phyloP scores from a whole-genome alignment of 352 stramenopile genomes.

The Plasmopara viticola region DNA sequence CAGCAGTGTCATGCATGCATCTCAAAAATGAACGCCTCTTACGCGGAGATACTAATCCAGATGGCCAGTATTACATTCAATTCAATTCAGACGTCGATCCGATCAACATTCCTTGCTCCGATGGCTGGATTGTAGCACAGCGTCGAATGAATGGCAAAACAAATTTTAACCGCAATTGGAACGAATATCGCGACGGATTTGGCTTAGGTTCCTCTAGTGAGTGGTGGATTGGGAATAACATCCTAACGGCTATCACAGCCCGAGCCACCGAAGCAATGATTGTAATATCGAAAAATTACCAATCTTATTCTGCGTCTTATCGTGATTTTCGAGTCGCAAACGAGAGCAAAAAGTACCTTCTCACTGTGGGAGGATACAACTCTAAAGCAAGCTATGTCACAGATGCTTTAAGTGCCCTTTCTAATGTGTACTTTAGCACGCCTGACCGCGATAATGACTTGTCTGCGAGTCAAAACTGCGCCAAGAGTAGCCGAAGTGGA shows the following conservation, averaged over 20 bases:
- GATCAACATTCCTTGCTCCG: slow-evolving; percentile 35
- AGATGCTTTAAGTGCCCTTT: slow-evolving; percentile 38
- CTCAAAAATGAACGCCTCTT: slow-evolving; percentile 33
- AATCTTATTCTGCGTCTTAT: slow-evolving; percentile 37
- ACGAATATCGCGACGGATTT: slow-evolving; percentile 52
- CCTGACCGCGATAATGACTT: slow-evolving; percentile 52
- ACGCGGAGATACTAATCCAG: slow-evolving; percentile 41
- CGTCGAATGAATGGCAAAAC: slow-evolving; percentile 37
- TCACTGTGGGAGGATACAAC: slow-evolving; percentile 37
- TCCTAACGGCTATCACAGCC: slow-evolving; percentile 32
- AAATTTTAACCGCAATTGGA: slow-evolving; percentile 57
- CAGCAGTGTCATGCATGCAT: slow-evolving; percentile 45
- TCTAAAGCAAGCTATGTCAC: slow-evolving; percentile 27
- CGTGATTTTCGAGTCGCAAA: slow-evolving; percentile 37
- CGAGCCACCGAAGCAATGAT: slow-evolving; percentile 38
- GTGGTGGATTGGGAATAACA: slow-evolving; percentile 57
- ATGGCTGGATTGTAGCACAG: slow-evolving; percentile 56
- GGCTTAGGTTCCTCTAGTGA: slow-evolving; percentile 35
- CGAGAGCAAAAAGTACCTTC: slow-evolving; percentile 40
- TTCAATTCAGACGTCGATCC: slow-evolving; percentile 22
- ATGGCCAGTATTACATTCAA: slow-evolving; percentile 50
- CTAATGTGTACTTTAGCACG: slow-evolving; percentile 57
- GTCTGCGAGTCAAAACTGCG: slow-evolving; percentile 36
- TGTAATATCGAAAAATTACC: slow-evolving; percentile 42
- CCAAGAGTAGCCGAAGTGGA: slow-evolving; percentile 35